phyloP scores from a whole-genome alignment of 345 rosid species.

The Iberis pinnata region DNA sequence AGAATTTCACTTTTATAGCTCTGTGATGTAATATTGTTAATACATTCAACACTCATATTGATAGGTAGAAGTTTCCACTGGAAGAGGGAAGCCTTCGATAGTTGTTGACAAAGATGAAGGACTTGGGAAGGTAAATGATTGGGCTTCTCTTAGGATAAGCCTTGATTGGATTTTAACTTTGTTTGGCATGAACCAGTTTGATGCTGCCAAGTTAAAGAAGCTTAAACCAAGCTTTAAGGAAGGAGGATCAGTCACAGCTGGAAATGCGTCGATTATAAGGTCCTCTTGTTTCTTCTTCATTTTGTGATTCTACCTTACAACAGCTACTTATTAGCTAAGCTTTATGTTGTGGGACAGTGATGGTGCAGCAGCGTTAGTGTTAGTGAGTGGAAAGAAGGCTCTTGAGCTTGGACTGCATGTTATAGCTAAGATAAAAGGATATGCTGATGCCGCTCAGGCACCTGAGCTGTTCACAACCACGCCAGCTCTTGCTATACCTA shows the following conservation, averaged over 20 bases:
- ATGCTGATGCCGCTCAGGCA: slow-evolving; percentile 97
- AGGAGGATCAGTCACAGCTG: slow-evolving; percentile 91
- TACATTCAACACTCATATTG: slow-evolving; percentile 23
- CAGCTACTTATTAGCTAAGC: neutral
- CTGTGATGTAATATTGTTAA: neutral
- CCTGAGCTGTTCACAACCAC: slow-evolving; percentile 83
- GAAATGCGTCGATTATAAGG: slow-evolving; percentile 98
- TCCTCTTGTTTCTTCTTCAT: slow-evolving; percentile 17
- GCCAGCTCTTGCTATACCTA: slow-evolving; percentile 88
- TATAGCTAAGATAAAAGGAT: slow-evolving; percentile 77
- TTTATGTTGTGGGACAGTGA: slow-evolving; percentile 48
- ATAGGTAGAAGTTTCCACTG: slow-evolving; percentile 80
- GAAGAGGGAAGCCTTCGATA: slow-evolving; percentile 64
- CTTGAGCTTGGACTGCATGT: slow-evolving; percentile 69
- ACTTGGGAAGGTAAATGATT: slow-evolving; percentile 54
- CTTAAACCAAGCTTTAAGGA: slow-evolving; percentile 86
- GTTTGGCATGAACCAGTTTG: slow-evolving; percentile 48
- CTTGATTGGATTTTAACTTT: slow-evolving; percentile 4
- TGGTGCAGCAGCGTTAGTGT: slow-evolving; percentile 94
- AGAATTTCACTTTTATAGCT: slow-evolving; percentile 4
- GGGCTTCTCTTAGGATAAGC: neutral
- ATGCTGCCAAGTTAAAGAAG: slow-evolving; percentile 65
- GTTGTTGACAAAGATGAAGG: slow-evolving; percentile 78
- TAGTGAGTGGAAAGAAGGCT: slow-evolving; percentile 85
- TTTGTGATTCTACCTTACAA: slow-evolving; percentile 1